Evolutionary conservation across 768 basidiomycete genomes (phyloP).

Genomic region (Krasilnikovozyma curviuscula): DNA sequence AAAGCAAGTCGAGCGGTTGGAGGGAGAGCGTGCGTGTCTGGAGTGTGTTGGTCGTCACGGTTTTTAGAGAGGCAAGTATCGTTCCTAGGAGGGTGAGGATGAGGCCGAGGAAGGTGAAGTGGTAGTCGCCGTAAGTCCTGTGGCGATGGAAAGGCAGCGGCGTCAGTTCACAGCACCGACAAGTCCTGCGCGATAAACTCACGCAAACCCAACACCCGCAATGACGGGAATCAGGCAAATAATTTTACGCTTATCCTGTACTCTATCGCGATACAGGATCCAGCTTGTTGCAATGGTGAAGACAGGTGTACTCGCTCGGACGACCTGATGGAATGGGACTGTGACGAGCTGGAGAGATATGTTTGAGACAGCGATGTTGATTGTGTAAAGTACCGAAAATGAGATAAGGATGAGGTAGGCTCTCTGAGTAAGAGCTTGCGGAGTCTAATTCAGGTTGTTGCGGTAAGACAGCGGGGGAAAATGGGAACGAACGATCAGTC

Average conservation of each 20-base stretch:
- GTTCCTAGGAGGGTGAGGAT: conserved; percentile 77
- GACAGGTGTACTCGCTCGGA: conserved; percentile 76
- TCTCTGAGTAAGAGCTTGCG: conserved; percentile 34
- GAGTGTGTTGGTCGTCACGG: no score
- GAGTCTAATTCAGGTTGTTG: no score
- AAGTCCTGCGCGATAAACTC: no score
- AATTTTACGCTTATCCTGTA: conserved; percentile 43
- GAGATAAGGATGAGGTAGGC: conserved; percentile 47
- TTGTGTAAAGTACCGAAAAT: conserved; percentile 76
- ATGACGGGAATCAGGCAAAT: conserved; percentile 66
- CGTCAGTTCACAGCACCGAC: no score
- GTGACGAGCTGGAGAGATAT: conserved; percentile 72
- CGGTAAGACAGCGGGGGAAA: no score
- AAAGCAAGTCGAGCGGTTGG: conserved; percentile 68
- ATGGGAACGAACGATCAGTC: no score
- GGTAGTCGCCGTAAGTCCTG: conserved; percentile 90
- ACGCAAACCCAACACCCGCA: conserved; percentile 80
- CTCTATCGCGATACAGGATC: no score
- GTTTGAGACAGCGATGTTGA: conserved; percentile 92
- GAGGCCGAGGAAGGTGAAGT: conserved; percentile 68
- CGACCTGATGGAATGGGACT: conserved; percentile 79
- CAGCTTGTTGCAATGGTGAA: conserved; percentile 83
- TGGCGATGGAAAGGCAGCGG: conserved; percentile 4
- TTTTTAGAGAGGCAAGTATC: conserved; percentile 78
- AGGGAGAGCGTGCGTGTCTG: no score